Percentiles rank a stretch among this genome's conserved stretches.
These are phyloP conservation scores for Drosera spatulata DNA, from an alignment of 179 eudicot species.

Conservation along the genomic window DNA sequence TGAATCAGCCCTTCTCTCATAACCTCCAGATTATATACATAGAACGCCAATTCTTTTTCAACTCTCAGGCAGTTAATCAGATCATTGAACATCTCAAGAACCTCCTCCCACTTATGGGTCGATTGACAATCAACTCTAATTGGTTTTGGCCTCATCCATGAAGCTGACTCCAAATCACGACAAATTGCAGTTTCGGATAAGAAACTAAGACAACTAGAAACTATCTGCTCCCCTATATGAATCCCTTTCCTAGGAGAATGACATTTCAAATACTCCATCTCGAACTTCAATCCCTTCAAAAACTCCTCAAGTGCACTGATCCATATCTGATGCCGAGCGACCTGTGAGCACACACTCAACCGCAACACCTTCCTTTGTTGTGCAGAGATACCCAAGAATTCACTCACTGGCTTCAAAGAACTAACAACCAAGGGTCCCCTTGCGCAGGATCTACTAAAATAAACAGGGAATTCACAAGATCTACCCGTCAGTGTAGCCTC, in stretches of 20 bases:
- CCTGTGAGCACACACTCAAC: slow-evolving; percentile 48
- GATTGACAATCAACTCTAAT: slow-evolving; percentile 23
- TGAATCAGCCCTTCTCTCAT: slow-evolving; percentile 88
- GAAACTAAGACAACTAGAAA: slow-evolving; percentile 51
- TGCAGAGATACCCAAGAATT: slow-evolving; percentile 58
- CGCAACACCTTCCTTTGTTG: slow-evolving; percentile 70
- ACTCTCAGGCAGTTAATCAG: slow-evolving; percentile 41
- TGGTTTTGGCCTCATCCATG: slow-evolving; percentile 81
- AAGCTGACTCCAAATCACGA: slow-evolving; percentile 47
- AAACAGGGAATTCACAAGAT: slow-evolving; percentile 16
- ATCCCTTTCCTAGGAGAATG: slow-evolving; percentile 24
- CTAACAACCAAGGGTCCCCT: slow-evolving; percentile 40
- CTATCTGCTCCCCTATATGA: slow-evolving; percentile 51
- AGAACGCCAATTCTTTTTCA: slow-evolving; percentile 30
- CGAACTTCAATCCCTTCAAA: slow-evolving; percentile 42
- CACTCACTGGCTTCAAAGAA: slow-evolving; percentile 52
- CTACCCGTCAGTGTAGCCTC: slow-evolving; percentile 15
- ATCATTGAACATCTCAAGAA: slow-evolving; percentile 67
- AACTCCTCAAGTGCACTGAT: slow-evolving; percentile 45
- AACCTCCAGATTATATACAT: slow-evolving; percentile 53
- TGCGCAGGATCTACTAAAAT: slow-evolving; percentile 41
- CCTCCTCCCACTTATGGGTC: slow-evolving; percentile 60
- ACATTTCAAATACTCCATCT: slow-evolving; percentile 24
- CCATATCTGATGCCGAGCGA: slow-evolving; percentile 70
- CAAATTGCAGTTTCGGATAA: slow-evolving; percentile 38